Evolutionary conservation across 305 asterid species (phyloP).

Genomic region (Rubia balearica): DNA sequence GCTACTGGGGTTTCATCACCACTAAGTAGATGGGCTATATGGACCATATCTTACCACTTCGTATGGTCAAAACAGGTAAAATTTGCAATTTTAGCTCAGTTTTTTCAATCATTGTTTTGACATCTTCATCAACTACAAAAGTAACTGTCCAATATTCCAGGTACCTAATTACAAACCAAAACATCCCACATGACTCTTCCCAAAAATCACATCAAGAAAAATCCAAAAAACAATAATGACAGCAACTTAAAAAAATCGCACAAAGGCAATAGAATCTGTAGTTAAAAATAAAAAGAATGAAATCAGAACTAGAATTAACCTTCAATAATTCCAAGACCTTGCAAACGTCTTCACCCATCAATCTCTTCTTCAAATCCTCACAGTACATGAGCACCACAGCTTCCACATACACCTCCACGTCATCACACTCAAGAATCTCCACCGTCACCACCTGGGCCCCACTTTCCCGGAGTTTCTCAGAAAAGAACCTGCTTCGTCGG

Average conservation of each 20-base stretch:
- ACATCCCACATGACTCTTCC: too few species aligned
- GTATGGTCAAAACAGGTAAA: too few species aligned
- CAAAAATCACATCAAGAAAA: neutral
- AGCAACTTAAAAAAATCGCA: neutral
- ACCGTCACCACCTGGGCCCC: conserved; percentile 55
- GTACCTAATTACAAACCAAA: neutral
- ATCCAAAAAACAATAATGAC: neutral
- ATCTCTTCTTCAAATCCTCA: conserved; percentile 51
- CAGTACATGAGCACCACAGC: conserved; percentile 74
- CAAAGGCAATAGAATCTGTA: neutral
- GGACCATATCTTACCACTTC: too few species aligned
- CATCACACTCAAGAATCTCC: conserved; percentile 87
- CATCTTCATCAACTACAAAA: neutral
- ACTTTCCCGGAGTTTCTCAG: conserved; percentile 56
- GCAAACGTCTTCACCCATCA: conserved; percentile 53
- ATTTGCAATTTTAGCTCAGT: too few species aligned
- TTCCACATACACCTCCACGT: conserved; percentile 75
- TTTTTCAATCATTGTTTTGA: too few species aligned
- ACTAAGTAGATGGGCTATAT: neutral
- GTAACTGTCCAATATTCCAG: neutral
- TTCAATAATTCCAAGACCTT: conserved; percentile 64
- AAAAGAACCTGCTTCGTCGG: conserved; percentile 67
- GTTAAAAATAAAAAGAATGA: neutral
- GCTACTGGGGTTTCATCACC: neutral
- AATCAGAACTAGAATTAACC: conserved; percentile 29